Base-by-base conservation (phyloP, 768 basidiomycete genomes). In the Tulasnella sp. region DNA sequence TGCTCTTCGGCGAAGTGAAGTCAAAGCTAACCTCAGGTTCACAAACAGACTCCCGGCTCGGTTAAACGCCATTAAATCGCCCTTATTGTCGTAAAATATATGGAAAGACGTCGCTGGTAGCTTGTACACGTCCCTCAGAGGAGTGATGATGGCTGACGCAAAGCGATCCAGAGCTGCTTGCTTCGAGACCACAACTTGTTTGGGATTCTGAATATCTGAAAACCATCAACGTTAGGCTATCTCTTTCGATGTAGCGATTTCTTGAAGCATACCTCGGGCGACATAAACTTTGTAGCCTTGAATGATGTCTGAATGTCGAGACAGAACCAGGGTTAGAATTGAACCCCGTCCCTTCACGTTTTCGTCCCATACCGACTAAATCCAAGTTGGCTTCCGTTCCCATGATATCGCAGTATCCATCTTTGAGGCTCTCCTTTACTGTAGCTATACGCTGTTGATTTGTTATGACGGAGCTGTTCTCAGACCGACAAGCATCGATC, bases 41-140 rank as follows among this genome's bases (percentile, higher is more conserved):
- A 98, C 86, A 86, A 96, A 99, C 22, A 99, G 88, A 80, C 93
- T 94, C 3, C 94, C 96, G 74, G 91, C 91, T 40, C 96, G 89
- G 85, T 98, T 99, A 88, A 99, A 99, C 1, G 96, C 98, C 78
- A 99, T 97, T 16, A 94, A 86, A 1, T 92, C 92, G 0, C 97
- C 97, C 7, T 87, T 86, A 28, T 88, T 84, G 84, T 99, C 97
- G 85, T 92, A 93, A 85, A 99, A 99, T 8, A 99, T 89, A 83
- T 97, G 95, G 80, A 98, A 83, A 72, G 93, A 93, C 0, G 89
- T 86, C 40, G 91, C 86, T 1, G 95, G 92, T 48, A 98, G 89
- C 82, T 89, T 88, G 85, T 95, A 99, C 22, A 97, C 88, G 44
- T 88, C 85, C 5, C 91, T 89, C 28, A 98, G 88, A 0, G 92